phyloP scores from a whole-genome alignment of 2,329 filamentous ascomycete species.

The Gliomastix tumulicola region DNA sequence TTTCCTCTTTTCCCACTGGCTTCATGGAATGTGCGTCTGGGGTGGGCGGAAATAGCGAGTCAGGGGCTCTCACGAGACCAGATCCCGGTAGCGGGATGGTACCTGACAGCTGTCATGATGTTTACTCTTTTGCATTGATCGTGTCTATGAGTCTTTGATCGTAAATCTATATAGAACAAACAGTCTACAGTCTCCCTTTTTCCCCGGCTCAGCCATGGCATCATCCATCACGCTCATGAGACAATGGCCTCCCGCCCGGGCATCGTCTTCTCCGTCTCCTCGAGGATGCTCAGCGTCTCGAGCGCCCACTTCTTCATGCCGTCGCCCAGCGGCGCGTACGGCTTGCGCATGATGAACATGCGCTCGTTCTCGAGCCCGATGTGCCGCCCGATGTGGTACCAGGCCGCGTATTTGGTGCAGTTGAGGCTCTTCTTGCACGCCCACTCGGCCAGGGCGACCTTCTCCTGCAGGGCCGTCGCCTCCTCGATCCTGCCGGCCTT shows the following conservation, averaged over 20 bases:
- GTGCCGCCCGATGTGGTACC: slow-evolving; percentile 28
- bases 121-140: no score
- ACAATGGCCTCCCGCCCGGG: slow-evolving; percentile 9
- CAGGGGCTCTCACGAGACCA: no score
- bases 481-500: slow-evolving; percentile 25
- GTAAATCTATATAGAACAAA: no score
- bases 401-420: slow-evolving; percentile 37
- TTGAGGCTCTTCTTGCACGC: slow-evolving; percentile 42
- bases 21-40: no score
- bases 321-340: slow-evolving; percentile 28
- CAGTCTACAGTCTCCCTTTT: no score
- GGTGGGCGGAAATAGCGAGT: no score
- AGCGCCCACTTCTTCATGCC: slow-evolving; percentile 33
- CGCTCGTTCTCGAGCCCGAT: slow-evolving; percentile 25
- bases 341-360: slow-evolving; percentile 32
- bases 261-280: slow-evolving; percentile 22
- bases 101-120: no score
- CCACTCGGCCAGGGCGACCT: slow-evolving; percentile 39
- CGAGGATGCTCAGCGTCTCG: slow-evolving; percentile 28
- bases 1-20: no score
- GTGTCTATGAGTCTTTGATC: no score
- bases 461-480: slow-evolving; percentile 28
- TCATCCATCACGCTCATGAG: no score
- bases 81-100: no score
- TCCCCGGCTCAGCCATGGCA: no score